phyloP scores from a whole-genome alignment of 108 stramenopile species.

The Hondaea fermentalgiana region DNA sequence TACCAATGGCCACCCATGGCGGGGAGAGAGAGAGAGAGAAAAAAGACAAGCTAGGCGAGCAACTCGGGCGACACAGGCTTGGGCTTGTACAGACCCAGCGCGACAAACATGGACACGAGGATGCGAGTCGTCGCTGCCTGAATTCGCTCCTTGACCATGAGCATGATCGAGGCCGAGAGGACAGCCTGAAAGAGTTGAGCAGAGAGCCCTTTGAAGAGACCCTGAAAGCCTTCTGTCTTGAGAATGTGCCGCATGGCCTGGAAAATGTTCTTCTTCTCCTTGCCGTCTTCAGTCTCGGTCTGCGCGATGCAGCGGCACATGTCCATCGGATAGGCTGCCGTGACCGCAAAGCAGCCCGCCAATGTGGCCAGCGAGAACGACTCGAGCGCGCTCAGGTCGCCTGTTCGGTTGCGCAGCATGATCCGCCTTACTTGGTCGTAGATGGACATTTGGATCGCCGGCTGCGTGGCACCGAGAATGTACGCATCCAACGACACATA shows the following conservation, averaged over 20 bases:
- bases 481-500: constrained; percentile 12
- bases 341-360: not conserved
- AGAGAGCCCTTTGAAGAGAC: constrained; percentile 4
- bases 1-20: not conserved
- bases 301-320: constrained; percentile 14
- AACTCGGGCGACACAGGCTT: not conserved
- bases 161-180: not conserved
- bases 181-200: not conserved
- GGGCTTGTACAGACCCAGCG: not conserved
- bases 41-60: too few relatives aligned
- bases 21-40: too few relatives aligned
- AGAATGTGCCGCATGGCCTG: constrained; percentile 7
- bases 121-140: not conserved
- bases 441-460: constrained; percentile 11
- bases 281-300: not conserved
- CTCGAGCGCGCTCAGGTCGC: not conserved
- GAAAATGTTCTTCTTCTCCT: not conserved
- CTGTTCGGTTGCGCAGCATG: not conserved
- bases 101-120: not conserved
- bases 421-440: not conserved
- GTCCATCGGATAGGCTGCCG: not conserved
- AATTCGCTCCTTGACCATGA: constrained; percentile 5
- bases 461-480: not conserved
- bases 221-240: not conserved
- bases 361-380: not conserved